Evolutionary conservation across 495 filamentous ascomycete genomes (phyloP).

Genomic region (Hypoxylon rickii): DNA sequence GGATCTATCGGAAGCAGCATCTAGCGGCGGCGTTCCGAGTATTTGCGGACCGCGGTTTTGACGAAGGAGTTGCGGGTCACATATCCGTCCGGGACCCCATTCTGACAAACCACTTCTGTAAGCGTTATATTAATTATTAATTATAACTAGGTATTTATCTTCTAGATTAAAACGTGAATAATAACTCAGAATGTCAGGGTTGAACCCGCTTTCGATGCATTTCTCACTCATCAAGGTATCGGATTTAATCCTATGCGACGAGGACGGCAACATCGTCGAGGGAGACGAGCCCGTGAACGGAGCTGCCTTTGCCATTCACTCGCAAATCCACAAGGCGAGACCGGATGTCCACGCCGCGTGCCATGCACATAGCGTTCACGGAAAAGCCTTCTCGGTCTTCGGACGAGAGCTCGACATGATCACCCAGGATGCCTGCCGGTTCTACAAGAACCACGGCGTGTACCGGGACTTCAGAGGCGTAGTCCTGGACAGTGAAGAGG

Average conservation of each 20-base stretch:
- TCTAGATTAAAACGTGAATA: too few relatives aligned
- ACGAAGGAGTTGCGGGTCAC: constrained; percentile 71
- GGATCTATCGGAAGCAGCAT: constrained; percentile 71
- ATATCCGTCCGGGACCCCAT: constrained; percentile 51
- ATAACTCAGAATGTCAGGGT: constrained; percentile 30
- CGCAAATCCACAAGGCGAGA: constrained; percentile 53
- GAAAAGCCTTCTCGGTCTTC: constrained; percentile 56
- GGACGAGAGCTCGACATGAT: constrained; percentile 56
- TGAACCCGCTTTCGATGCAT: constrained; percentile 61
- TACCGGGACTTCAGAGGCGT: constrained; percentile 44
- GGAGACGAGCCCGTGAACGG: constrained; percentile 61
- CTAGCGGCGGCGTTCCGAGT: constrained; percentile 74
- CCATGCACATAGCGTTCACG: constrained; percentile 55
- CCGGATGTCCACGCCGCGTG: constrained; percentile 56
- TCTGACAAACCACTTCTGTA: constrained; percentile 54
- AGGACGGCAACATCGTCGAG: constrained; percentile 52
- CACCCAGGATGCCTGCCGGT: constrained; percentile 56
- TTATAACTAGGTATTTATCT: background rate
- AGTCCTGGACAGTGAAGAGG: constrained; percentile 66
- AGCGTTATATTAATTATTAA: background rate
- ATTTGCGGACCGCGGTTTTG: constrained; percentile 71
- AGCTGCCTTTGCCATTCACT: constrained; percentile 64
- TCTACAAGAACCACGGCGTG: constrained; percentile 55
- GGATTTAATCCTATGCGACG: constrained; percentile 59
- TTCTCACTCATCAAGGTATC: constrained; percentile 58